phyloP scores from a whole-genome alignment of 1,139 yeast genomes.

The Keqinozyma sinolaborantium region DNA sequence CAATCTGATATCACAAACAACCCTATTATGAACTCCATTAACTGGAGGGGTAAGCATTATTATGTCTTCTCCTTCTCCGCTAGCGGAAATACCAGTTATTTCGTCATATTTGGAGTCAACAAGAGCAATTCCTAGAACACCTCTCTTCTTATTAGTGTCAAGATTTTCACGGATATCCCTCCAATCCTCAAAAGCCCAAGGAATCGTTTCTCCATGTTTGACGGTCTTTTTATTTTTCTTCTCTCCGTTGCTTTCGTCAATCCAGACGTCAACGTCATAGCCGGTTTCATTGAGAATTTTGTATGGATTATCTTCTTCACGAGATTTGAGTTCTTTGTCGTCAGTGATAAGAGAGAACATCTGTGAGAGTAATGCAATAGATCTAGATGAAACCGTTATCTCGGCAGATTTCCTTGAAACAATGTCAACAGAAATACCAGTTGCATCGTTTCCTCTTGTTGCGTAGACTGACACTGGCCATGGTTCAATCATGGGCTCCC shows the following conservation, averaged over 20 bases:
- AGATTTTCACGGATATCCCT: slow-evolving; percentile 76
- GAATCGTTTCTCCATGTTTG: slow-evolving; percentile 48
- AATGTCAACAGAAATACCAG: slow-evolving; percentile 55
- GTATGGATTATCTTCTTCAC: slow-evolving; percentile 85
- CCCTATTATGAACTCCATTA: slow-evolving; percentile 64
- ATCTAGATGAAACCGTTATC: slow-evolving; percentile 74
- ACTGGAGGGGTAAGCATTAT: slow-evolving; percentile 64
- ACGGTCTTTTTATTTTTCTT: slow-evolving; percentile 22
- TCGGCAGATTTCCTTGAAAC: slow-evolving; percentile 77
- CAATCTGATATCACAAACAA: slow-evolving; percentile 67
- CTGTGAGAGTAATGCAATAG: slow-evolving; percentile 74
- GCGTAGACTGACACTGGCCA: slow-evolving; percentile 82
- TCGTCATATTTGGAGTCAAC: slow-evolving; percentile 53
- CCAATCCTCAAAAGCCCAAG: slow-evolving; percentile 98
- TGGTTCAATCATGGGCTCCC: slow-evolving; percentile 94
- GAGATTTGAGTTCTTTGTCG: slow-evolving; percentile 53
- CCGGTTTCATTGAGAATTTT: slow-evolving; percentile 84
- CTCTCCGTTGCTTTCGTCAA: slow-evolving; percentile 32
- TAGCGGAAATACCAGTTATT: slow-evolving; percentile 58
- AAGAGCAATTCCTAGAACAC: slow-evolving; percentile 59
- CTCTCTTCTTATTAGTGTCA: slow-evolving; percentile 59
- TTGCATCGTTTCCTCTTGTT: slow-evolving; percentile 42
- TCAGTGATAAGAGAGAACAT: slow-evolving; percentile 55
- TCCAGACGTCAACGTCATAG: slow-evolving; percentile 73
- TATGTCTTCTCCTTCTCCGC: slow-evolving; percentile 81